Percentiles rank a stretch among this genome's conserved stretches.
Evolutionary conservation across 106 monocot genomes (phyloP).

Genomic region (Cymbidium sinense): DNA sequence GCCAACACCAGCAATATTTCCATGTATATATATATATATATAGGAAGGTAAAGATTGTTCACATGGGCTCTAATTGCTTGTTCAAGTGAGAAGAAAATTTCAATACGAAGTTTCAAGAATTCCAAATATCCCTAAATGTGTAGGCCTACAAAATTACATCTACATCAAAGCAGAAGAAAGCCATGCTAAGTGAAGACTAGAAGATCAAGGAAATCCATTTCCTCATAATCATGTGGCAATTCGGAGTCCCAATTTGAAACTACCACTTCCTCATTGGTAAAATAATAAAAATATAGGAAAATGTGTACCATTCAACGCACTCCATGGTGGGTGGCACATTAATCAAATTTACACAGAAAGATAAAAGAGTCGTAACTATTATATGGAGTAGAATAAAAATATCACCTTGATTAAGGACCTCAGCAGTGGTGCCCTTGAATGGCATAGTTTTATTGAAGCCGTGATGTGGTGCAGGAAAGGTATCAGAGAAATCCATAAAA

Average conservation of each 20-base stretch:
- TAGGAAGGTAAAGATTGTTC: neutral
- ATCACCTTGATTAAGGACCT: constrained; percentile 48
- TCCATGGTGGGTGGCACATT: neutral
- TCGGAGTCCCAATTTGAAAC: neutral
- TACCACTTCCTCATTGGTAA: neutral
- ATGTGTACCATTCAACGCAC: neutral
- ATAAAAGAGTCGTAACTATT: neutral
- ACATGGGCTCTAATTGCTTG: neutral
- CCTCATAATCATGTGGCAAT: neutral
- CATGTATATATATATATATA: too few relatives aligned
- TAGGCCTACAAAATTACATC: neutral
- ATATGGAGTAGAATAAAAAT: neutral
- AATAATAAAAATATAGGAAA: neutral
- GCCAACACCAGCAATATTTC: too few relatives aligned
- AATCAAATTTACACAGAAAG: neutral
- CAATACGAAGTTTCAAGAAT: neutral
- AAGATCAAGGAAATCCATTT: neutral
- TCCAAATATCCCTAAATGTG: neutral
- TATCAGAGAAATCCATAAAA: constrained; percentile 7
- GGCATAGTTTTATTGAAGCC: constrained; percentile 36
- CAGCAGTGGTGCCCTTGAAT: constrained; percentile 27
- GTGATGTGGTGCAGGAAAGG: constrained; percentile 16
- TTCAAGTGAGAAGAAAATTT: neutral
- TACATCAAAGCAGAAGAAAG: neutral
- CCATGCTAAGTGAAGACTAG: neutral